Base-by-base conservation (phyloP, 2,329 filamentous ascomycete genomes). In the Nannizziopsis arthrosporioides region DNA sequence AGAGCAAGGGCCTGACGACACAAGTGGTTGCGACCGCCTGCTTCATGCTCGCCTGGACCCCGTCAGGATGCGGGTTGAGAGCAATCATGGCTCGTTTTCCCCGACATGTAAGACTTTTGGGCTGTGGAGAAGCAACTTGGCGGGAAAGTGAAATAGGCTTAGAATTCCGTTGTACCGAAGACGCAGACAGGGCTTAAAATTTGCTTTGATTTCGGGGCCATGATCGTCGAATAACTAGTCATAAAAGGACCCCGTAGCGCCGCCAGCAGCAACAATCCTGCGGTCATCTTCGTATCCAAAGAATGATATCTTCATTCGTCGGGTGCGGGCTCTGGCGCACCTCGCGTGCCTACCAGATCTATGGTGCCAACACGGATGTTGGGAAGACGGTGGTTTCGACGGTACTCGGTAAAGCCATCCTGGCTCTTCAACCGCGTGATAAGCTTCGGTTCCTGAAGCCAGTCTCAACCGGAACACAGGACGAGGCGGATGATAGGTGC, bases 301-400 rank as follows among this genome's bases (percentile, higher is more conserved):
- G 19, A 39, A 52, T 52, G 50, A 44, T 52, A 12, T 40, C 44
- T 14, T 58, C 50, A n/a, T 48, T 48, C 17, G 49, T 79, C 44
- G 73, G 77, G 42, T 74, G 79, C 45, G 70, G 79, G 42, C 71
- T 88, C 34, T 85, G 81, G 77, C 78, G 81, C 51, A 77, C 76
- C 7, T 70, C 89, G 47, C 77, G 79, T 52, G 73, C 78, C 10
- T 77, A 85, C 56, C 85, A 92, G 64, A 71, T 93, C 34, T 93
- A 84, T 58, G 86, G 86, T 22, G 84, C 86, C 41, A 92, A 90
- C 58, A 92, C 86, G 0, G 79, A 85, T 55, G 84, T 92, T 19
- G 86, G 86, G 54, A 93, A 93, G 70, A 93, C 86, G 0, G 77
- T 93, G 30, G 75, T 88, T 50, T 82, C 83, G 1, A 87, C 84